phyloP scores from a whole-genome alignment of 768 basidiomycete genomes.

The Amanita muscaria region DNA sequence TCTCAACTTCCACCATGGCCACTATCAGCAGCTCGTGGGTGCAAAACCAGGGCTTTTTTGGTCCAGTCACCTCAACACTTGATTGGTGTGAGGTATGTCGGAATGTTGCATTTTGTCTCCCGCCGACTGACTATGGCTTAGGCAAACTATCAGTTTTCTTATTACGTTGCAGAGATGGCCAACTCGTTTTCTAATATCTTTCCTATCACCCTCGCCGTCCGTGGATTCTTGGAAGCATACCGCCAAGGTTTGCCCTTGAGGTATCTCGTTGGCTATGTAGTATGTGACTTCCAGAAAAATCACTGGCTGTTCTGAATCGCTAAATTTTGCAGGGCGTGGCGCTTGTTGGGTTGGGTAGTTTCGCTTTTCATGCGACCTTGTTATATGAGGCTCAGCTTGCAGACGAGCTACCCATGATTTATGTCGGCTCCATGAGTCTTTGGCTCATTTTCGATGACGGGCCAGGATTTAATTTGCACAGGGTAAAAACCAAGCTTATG shows the following conservation, averaged over 20 bases:
- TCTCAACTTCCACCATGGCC: constrained; percentile 17
- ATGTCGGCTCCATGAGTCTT: constrained; percentile 51
- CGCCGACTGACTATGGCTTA: no score
- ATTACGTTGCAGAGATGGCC: constrained; percentile 69
- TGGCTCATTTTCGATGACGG: constrained; percentile 52
- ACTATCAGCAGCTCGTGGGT: constrained; percentile 26
- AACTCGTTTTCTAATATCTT: constrained; percentile 70
- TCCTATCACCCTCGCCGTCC: constrained; percentile 43
- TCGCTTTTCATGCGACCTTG: constrained; percentile 72
- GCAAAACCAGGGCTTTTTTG: constrained; percentile 41
- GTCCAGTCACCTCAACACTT: constrained; percentile 58
- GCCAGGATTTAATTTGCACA: constrained; percentile 37
- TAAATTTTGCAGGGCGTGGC: constrained; percentile 44
- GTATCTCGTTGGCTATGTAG: constrained; percentile 34
- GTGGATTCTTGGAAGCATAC: constrained; percentile 31
- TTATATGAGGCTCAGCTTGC: constrained; percentile 70
- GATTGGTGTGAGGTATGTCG: constrained; percentile 63
- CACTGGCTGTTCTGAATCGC: not conserved
- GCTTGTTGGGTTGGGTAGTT: constrained; percentile 68
- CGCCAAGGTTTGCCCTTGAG: constrained; percentile 31
- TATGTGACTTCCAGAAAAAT: constrained; percentile 14
- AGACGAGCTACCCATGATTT: constrained; percentile 81
- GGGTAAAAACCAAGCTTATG: constrained; percentile 29
- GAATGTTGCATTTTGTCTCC: no score
- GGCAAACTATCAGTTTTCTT: constrained; percentile 72